Evolutionary conservation across 1,139 yeast genomes (phyloP).

Genomic region (Candida labiduridarum): DNA sequence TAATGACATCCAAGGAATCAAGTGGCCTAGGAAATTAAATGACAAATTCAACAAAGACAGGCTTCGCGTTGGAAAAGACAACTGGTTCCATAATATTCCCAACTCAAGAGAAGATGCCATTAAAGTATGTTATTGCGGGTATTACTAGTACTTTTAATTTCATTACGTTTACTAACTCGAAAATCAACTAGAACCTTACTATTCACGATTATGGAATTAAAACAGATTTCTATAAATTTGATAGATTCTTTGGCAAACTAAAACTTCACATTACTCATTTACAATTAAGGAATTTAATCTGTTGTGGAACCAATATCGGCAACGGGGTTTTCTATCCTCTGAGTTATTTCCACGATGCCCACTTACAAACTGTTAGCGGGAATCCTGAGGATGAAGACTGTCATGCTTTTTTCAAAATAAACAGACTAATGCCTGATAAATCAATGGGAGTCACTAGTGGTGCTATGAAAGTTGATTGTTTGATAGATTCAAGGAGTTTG

Average conservation of each 20-base stretch:
- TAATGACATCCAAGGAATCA: constrained; percentile 40
- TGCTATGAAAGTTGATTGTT: constrained; percentile 34
- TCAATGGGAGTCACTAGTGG: constrained; percentile 19
- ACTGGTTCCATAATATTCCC: constrained; percentile 46
- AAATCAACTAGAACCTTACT: constrained; percentile 24
- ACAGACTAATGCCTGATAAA: constrained; percentile 33
- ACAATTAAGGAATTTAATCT: constrained; percentile 56
- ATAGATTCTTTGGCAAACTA: constrained; percentile 45
- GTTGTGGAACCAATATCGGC: constrained; percentile 39
- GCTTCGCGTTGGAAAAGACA: constrained; percentile 33
- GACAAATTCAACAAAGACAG: constrained; percentile 38
- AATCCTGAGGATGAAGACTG: constrained; percentile 24
- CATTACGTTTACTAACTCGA: constrained; percentile 19
- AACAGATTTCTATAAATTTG: constrained; percentile 41
- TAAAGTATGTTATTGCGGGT: constrained; percentile 30
- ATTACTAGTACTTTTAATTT: not conserved
- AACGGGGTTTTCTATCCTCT: constrained; percentile 47
- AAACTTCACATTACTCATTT: constrained; percentile 57
- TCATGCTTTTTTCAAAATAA: constrained; percentile 40
- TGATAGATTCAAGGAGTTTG: constrained; percentile 43
- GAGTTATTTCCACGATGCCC: constrained; percentile 38
- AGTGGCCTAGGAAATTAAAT: constrained; percentile 37
- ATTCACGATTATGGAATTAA: constrained; percentile 16
- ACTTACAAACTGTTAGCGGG: constrained; percentile 26
- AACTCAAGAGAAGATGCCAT: constrained; percentile 34